Evolutionary conservation across 768 basidiomycete genomes (phyloP).

Genomic region (Gyrodon lividus): DNA sequence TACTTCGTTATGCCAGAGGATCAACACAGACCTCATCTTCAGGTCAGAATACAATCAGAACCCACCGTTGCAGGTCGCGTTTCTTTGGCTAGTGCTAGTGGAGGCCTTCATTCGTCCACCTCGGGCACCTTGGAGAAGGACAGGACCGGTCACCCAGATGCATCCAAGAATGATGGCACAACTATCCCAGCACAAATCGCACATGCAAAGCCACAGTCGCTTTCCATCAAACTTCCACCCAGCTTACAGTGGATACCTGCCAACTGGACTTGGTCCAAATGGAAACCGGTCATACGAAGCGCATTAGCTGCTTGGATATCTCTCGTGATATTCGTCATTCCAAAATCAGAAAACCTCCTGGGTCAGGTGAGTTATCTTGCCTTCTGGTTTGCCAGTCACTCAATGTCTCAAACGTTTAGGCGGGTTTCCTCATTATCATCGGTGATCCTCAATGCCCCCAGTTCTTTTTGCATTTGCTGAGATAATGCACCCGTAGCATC

Average conservation of each 20-base stretch:
- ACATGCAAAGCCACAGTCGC: background rate
- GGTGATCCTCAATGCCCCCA: slow-evolving; percentile 35
- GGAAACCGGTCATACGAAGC: slow-evolving; percentile 64
- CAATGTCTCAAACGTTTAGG: slow-evolving; percentile 37
- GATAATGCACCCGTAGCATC: slow-evolving; percentile 40
- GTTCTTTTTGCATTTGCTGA: background rate
- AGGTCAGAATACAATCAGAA: slow-evolving; percentile 1
- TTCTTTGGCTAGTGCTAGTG: no score
- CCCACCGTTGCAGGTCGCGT: background rate
- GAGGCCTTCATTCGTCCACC: background rate
- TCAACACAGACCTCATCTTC: slow-evolving; percentile 9
- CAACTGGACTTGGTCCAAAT: slow-evolving; percentile 56
- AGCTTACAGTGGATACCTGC: slow-evolving; percentile 53
- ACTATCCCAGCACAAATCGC: background rate
- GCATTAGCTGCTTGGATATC: slow-evolving; percentile 63
- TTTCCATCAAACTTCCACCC: slow-evolving; percentile 23
- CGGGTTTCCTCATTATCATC: slow-evolving; percentile 62
- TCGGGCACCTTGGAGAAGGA: background rate
- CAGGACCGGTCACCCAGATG: background rate
- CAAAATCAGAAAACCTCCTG: slow-evolving; percentile 43
- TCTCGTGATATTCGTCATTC: slow-evolving; percentile 57
- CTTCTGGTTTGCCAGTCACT: background rate
- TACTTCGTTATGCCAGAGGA: slow-evolving; percentile 10
- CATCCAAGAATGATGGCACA: background rate
- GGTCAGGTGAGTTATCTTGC: slow-evolving; percentile 47